Percentiles rank a stretch among this genome's conserved stretches.
Conservation (phyloP, 192 early-diverging fungal genomes). For the Haplosporangium gracile region DNA sequence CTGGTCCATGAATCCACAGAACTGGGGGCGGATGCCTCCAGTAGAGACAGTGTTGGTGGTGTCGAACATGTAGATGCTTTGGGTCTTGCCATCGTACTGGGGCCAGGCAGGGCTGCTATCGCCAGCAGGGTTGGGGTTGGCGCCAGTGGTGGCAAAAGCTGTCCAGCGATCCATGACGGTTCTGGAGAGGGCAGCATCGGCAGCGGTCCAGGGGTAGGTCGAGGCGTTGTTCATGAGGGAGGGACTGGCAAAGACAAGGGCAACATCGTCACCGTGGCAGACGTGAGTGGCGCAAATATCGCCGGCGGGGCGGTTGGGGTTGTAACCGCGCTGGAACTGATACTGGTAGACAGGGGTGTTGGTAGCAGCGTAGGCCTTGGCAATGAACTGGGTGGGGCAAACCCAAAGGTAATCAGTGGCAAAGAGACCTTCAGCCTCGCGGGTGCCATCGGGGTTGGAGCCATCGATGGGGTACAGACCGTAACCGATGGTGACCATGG, state of each 20-base stretch:
- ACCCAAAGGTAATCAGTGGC: constrained; percentile 48
- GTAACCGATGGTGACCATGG: constrained; percentile 45
- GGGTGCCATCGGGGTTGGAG: constrained; percentile 42
- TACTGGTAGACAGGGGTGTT: constrained; percentile 50
- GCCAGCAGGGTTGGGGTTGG: constrained; percentile 44
- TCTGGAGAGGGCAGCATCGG: constrained; percentile 48
- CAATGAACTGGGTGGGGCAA: constrained; percentile 52
- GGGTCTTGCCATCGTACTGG: constrained; percentile 23
- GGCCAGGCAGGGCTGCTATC: constrained; percentile 43
- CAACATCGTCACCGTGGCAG: constrained; percentile 57
- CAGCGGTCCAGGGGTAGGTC: constrained; percentile 43
- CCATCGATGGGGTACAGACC: constrained; percentile 34
- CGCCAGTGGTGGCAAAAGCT: constrained; percentile 29
- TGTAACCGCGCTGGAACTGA: constrained; percentile 48
- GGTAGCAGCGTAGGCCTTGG: constrained; percentile 43
- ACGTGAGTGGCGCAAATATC: constrained; percentile 45
- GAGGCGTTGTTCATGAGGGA: constrained; percentile 45
- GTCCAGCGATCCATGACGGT: constrained; percentile 56
- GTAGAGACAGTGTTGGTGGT: constrained; percentile 15
- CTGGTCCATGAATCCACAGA: constrained; percentile 49
- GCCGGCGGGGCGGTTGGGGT: constrained; percentile 30
- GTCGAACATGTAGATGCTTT: constrained; percentile 47
- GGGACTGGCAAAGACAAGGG: constrained; percentile 55
- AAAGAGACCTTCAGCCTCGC: constrained; percentile 37
- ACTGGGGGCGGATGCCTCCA: constrained; percentile 43